phyloP scores from a whole-genome alignment of 2,329 filamentous ascomycete genomes.

The Lanzia echinophila region DNA sequence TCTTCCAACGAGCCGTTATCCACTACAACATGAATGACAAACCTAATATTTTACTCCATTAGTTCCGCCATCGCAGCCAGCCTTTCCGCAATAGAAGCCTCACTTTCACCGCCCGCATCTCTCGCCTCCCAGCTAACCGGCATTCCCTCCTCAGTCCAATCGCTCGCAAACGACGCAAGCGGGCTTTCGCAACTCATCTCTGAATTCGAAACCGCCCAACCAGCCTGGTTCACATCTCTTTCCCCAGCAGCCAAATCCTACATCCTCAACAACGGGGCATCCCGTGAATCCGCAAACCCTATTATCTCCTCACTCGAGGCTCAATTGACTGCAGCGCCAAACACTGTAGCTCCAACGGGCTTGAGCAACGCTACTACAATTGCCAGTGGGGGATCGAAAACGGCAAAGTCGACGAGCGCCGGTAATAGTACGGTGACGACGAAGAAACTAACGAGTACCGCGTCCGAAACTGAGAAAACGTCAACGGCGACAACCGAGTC shows the following conservation, averaged over 20 bases:
- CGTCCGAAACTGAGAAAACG: not conserved
- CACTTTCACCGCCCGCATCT: not conserved
- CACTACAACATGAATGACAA: not conserved
- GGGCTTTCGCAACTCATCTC: not conserved
- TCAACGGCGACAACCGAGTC: not conserved
- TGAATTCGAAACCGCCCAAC: not conserved
- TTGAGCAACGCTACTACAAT: not conserved
- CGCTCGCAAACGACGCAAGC: not conserved
- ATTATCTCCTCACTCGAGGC: not conserved
- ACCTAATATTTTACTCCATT: too few species aligned
- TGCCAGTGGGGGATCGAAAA: not conserved
- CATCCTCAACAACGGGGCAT: not conserved
- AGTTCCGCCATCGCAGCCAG: not conserved
- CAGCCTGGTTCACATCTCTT: slow-evolving; percentile 1
- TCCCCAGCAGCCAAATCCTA: not conserved
- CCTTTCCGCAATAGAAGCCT: not conserved
- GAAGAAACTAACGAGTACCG: not conserved
- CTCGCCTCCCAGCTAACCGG: slow-evolving; percentile 1
- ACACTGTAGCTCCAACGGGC: not conserved
- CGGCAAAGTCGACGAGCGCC: not conserved
- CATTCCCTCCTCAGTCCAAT: slow-evolving; percentile 2
- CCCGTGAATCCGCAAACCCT: not conserved
- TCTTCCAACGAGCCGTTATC: not conserved
- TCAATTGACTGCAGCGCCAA: not conserved
- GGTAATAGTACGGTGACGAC: slow-evolving; percentile 8